Evolutionary conservation across 2,329 filamentous ascomycete genomes (phyloP), one percentile per base, ranked within the genome.

Genomic region (Phaeosphaeriaceae sp.): DNA sequence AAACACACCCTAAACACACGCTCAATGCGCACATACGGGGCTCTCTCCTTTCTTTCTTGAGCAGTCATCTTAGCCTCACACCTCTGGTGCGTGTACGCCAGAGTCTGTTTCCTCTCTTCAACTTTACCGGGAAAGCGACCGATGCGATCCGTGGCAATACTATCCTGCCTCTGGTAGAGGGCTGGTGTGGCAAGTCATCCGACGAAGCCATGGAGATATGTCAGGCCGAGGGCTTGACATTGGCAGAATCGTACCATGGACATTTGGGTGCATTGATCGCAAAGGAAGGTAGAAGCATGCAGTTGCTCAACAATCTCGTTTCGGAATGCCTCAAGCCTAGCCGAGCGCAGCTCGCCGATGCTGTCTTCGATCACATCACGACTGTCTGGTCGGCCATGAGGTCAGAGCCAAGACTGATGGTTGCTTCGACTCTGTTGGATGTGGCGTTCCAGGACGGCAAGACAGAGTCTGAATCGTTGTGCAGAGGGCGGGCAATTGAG

Each of bases 341-440:
- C 79, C 62, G 84, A n/a, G 67, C 81, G 0, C 81, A 81, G n/a
- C 83, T 96, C 45, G 79, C 89, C 17, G 80, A 81, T 21, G 85
- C 87, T 31, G 85, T 89, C 22, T 94, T 96, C 71, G 80, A 83
- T 44, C 88, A 90, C 40, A 81, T 97, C 21, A 84, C 85, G 56
- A 83, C 86, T 57, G 85, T 94, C 60, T 97, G 93, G 92, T 75
- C 86, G 2, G 84, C 82, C 0, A 85, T 93, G 80, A 92, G 91
- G 72, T 81, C 84, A 6, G 85, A 89, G 13, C 79, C 84, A 20
- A 88, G 86, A 68, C 81, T 84, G 19, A 79, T 84, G 10, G 82
- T 88, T 20, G 88, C 89, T 6, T 82, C 87, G 60, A 83, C 83
- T 60, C 81, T 93, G 69, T 80, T 93, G 13, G 83, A 87, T 36